phyloP scores from a whole-genome alignment of 192 early-diverging fungal species.

The Gorgonomyces haynaldii region DNA sequence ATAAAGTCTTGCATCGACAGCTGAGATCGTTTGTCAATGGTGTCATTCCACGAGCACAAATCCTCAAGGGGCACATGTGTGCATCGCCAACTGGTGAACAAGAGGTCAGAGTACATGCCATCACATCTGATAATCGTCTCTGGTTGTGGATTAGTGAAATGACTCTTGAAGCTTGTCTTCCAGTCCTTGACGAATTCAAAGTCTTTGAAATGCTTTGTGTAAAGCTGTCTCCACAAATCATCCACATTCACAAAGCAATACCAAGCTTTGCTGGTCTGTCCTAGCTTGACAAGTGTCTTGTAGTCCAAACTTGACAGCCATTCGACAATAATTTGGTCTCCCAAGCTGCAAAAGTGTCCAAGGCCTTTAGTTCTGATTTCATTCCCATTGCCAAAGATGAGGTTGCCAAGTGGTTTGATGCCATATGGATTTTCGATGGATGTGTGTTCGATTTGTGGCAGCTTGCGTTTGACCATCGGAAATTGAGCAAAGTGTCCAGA shows the following conservation, averaged over 20 bases:
- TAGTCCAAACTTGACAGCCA: slow-evolving; percentile 23
- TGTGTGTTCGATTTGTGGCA: background rate
- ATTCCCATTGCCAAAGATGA: slow-evolving; percentile 30
- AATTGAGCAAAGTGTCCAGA: too few species aligned
- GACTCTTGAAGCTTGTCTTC: slow-evolving; percentile 39
- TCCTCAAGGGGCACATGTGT: slow-evolving; percentile 22
- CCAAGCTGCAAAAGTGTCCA: slow-evolving; percentile 28
- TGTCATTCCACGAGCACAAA: slow-evolving; percentile 29
- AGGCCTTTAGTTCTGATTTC: slow-evolving; percentile 24
- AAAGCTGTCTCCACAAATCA: slow-evolving; percentile 47
- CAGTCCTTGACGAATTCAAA: slow-evolving; percentile 42
- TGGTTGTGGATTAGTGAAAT: slow-evolving; percentile 12
- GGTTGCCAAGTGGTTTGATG: slow-evolving; percentile 52
- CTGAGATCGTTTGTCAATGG: slow-evolving; percentile 35
- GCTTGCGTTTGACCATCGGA: too few species aligned
- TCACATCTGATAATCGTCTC: slow-evolving; percentile 21
- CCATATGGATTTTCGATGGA: slow-evolving; percentile 32
- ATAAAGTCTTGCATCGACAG: slow-evolving; percentile 30
- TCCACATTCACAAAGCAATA: slow-evolving; percentile 44
- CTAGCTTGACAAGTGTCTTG: slow-evolving; percentile 24
- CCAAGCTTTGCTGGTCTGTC: slow-evolving; percentile 31
- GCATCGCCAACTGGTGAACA: slow-evolving; percentile 49
- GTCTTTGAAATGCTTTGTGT: slow-evolving; percentile 31
- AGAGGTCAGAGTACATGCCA: slow-evolving; percentile 50
- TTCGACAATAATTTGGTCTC: slow-evolving; percentile 43